A percentile compares a stretch with the other conserved stretches of the same genome.
Evolutionary conservation across 139 green algal species (phyloP).

Genomic region (Tetradesmus lagerheimii): DNA sequence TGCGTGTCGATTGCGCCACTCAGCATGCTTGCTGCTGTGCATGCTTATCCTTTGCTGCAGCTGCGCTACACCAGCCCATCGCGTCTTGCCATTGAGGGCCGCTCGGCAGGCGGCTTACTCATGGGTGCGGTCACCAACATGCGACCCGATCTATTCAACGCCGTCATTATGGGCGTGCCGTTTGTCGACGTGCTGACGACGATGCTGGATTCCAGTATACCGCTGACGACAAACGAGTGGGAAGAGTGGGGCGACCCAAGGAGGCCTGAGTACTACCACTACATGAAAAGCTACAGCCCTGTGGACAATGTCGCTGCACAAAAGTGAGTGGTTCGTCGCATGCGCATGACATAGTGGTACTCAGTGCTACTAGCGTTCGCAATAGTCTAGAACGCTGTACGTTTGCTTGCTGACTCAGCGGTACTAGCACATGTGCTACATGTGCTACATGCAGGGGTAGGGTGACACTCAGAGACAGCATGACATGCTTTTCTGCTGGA

Average conservation of each 20-base stretch:
- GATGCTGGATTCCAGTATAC: constrained; percentile 83
- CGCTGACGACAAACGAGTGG: constrained; percentile 76
- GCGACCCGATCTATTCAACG: constrained; percentile 83
- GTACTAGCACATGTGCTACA: too few relatives aligned
- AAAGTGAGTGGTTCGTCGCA: not conserved
- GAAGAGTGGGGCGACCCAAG: constrained; percentile 63
- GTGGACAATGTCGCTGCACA: constrained; percentile 87
- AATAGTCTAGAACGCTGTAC: too few relatives aligned
- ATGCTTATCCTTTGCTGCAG: too few relatives aligned
- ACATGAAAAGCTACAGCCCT: constrained; percentile 92
- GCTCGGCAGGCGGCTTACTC: constrained; percentile 80
- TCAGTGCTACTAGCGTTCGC: too few relatives aligned
- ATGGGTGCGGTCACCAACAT: constrained; percentile 89
- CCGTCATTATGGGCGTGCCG: constrained; percentile 80
- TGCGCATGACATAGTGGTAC: too few relatives aligned
- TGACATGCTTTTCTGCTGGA: too few relatives aligned
- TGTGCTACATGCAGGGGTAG: too few relatives aligned
- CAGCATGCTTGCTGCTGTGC: too few relatives aligned
- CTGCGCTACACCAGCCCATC: constrained; percentile 60
- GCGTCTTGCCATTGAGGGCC: constrained; percentile 71
- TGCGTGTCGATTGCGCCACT: too few relatives aligned
- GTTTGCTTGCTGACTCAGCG: too few relatives aligned
- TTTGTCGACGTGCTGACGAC: constrained; percentile 91
- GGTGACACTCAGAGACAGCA: too few relatives aligned
- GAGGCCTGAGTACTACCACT: constrained; percentile 80